Percentiles rank a stretch among this genome's conserved stretches.
Conservation (phyloP, 169 alveolate species). For the Plasmodium cynomolgi region DNA sequence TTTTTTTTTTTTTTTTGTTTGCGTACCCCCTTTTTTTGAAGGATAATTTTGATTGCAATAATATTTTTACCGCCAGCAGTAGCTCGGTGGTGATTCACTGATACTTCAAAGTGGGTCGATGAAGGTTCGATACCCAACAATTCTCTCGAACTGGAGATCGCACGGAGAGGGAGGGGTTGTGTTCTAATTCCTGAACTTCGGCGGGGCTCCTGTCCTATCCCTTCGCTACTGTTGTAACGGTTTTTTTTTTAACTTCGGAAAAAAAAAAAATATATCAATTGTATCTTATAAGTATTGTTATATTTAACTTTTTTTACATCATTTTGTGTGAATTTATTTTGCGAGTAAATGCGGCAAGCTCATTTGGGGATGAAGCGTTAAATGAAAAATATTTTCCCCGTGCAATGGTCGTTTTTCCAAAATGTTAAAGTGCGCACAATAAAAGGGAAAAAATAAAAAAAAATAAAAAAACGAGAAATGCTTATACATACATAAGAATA, state of each 20-base stretch:
- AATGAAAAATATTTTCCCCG: too few relatives aligned
- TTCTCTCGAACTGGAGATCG: neutral
- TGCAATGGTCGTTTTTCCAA: neutral
- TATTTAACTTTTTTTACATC: too few relatives aligned
- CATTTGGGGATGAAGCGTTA: too few relatives aligned
- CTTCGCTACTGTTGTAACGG: neutral
- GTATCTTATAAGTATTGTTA: too few relatives aligned
- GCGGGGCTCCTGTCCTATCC: neutral
- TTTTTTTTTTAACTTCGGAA: too few relatives aligned
- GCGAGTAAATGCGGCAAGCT: too few relatives aligned
- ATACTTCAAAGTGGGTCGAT: neutral
- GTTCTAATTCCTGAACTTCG: neutral
- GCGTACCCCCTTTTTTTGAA: too few relatives aligned
- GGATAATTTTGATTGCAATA: neutral
- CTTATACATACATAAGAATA: neutral
- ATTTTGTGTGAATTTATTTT: too few relatives aligned
- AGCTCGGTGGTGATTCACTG: slow-evolving; percentile 2
- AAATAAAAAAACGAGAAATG: neutral
- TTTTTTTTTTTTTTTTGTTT: too few relatives aligned
- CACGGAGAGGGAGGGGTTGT: slow-evolving; percentile 8
- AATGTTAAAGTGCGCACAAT: neutral
- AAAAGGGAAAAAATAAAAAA: neutral
- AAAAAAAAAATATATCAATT: too few relatives aligned
- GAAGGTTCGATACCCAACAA: slow-evolving; percentile 4
- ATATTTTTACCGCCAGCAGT: neutral